phyloP scores from a whole-genome alignment of 163 green algal genomes.

The Picocystis sp. region DNA sequence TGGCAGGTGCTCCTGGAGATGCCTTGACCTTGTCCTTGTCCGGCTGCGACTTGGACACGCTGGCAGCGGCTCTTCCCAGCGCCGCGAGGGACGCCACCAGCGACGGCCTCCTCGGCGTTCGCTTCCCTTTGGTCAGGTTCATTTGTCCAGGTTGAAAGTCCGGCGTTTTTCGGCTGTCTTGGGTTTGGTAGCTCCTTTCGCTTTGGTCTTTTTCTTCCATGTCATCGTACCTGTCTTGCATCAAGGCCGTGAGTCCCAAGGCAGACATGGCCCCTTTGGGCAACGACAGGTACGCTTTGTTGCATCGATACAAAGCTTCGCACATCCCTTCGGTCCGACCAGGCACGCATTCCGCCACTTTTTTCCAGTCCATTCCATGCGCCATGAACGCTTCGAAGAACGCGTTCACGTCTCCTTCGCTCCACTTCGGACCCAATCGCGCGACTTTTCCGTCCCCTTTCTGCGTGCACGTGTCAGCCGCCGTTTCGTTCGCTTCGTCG shows the following conservation, averaged over 20 bases:
- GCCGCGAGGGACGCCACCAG: background rate
- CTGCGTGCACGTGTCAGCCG: no score
- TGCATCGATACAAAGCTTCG: conserved; percentile 21
- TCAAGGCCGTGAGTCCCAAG: conserved; percentile 27
- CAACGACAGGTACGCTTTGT: conserved; percentile 28
- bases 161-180: background rate
- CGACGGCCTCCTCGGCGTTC: background rate
- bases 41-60: no score
- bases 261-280: conserved; percentile 11
- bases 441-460: no score
- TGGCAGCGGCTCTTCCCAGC: no score
- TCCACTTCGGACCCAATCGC: conserved; percentile 6
- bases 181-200: background rate
- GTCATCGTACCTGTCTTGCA: conserved; percentile 25
- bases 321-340: conserved; percentile 15
- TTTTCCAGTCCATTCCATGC: conserved; percentile 5
- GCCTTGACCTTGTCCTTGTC: no score
- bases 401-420: conserved; percentile 3
- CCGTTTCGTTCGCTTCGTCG: no score
- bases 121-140: background rate
- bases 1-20: no score
- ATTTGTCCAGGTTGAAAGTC: background rate
- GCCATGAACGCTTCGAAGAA: conserved; percentile 10
- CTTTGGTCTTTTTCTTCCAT: conserved; percentile 2
- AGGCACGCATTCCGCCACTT: conserved; percentile 4